Conservation (phyloP, 2,329 filamentous ascomycete genomes). For the Exophiala sideris region DNA sequence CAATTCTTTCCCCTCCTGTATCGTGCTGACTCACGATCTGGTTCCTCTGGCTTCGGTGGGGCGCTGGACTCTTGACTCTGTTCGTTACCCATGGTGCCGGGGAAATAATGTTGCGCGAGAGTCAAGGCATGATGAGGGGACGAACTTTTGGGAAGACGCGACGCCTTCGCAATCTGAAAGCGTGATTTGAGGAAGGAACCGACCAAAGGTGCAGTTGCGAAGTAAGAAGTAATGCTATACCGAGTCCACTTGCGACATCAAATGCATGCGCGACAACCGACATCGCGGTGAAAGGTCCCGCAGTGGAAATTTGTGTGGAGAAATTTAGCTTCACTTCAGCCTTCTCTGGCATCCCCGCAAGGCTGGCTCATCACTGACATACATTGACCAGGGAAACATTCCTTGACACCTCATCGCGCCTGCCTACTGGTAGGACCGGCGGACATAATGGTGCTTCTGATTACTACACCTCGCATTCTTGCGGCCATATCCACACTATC, state of each 20-base stretch:
- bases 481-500: constrained; percentile 39
- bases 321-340: neutral
- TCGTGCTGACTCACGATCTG: constrained; percentile 8
- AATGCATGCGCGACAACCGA: neutral
- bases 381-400: no score
- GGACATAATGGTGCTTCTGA: constrained; percentile 40
- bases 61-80: constrained; percentile 19
- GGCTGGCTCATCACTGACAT: no score
- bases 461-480: constrained; percentile 39
- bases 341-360: neutral
- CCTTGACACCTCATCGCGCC: neutral
- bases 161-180: neutral
- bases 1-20: neutral
- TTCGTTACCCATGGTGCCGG: constrained; percentile 19
- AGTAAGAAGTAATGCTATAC: neutral
- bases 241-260: neutral
- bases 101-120: no score
- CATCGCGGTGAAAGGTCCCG: neutral
- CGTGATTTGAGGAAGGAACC: neutral
- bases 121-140: no score
- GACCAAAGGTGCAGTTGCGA: no score
- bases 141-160: no score
- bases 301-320: neutral
- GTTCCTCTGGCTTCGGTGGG: neutral
- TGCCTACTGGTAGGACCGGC: no score